Evolutionary conservation across 495 filamentous ascomycete genomes (phyloP).

Genomic region (Glonium stellatum): DNA sequence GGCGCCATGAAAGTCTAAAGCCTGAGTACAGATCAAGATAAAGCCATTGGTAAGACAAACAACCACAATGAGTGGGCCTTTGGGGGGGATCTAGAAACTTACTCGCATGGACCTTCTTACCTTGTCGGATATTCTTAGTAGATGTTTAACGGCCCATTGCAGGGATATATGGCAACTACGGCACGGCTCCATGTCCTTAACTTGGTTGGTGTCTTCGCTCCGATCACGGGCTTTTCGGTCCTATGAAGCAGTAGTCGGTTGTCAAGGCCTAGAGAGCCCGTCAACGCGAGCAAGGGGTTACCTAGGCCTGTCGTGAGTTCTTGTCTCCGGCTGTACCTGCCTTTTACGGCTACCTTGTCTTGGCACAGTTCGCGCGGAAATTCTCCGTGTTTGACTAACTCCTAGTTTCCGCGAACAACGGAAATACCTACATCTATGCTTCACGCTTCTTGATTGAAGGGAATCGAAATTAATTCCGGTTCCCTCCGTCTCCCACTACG

Average conservation of each 20-base stretch:
- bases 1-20: background rate
- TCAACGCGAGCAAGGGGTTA: too few relatives aligned
- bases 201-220: background rate
- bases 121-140: background rate
- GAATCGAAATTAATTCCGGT: too few relatives aligned
- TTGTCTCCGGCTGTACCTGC: too few relatives aligned
- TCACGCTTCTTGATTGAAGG: too few relatives aligned
- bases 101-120: background rate
- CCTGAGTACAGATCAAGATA: background rate
- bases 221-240: background rate
- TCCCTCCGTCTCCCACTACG: too few relatives aligned
- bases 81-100: background rate
- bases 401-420: too few relatives aligned
- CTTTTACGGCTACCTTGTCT: too few relatives aligned
- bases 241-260: background rate
- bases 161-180: background rate
- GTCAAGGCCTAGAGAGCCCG: background rate
- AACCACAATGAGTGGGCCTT: background rate
- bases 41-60: background rate
- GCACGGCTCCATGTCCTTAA: background rate
- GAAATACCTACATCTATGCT: too few relatives aligned
- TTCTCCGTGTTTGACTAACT: too few relatives aligned
- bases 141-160: background rate
- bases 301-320: too few relatives aligned
- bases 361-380: too few relatives aligned